A percentile compares a stretch with the other conserved stretches of the same genome.
These are phyloP conservation scores for Mangifera indica DNA, from an alignment of 345 rosid species.

Conservation along the genomic window DNA sequence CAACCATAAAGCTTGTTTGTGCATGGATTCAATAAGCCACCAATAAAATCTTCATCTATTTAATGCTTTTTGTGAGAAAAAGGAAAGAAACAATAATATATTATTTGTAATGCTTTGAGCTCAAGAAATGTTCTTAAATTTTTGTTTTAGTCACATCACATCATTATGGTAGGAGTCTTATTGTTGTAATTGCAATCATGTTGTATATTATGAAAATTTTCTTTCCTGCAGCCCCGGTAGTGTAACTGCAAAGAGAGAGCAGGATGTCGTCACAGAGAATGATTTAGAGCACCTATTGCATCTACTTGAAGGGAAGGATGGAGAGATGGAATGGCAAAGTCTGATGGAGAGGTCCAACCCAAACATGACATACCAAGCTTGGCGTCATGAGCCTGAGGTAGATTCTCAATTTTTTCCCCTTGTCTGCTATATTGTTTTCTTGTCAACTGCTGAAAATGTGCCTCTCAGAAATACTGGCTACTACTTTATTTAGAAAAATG, in stretches of 20 bases:
- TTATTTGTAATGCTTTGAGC: background rate
- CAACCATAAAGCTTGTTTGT: background rate
- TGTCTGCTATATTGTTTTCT: background rate
- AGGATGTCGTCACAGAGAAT: conserved; percentile 60
- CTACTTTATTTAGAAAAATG: no score
- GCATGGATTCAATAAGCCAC: background rate
- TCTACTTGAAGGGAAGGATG: conserved; percentile 63
- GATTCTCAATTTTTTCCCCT: background rate
- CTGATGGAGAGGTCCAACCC: conserved; percentile 83
- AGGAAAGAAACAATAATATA: background rate
- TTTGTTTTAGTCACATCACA: background rate
- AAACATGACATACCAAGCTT: conserved; percentile 81
- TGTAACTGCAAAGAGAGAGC: conserved; percentile 33
- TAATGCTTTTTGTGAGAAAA: background rate
- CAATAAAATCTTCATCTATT: background rate
- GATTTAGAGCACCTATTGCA: conserved; percentile 76
- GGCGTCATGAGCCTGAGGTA: conserved; percentile 93
- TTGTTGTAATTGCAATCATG: background rate
- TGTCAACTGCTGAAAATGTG: background rate
- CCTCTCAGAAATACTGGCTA: no score
- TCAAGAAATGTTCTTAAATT: background rate
- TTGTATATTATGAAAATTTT: background rate
- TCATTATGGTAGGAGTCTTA: background rate
- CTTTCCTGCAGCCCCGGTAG: conserved; percentile 30
- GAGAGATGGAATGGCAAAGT: conserved; percentile 76